Evolutionary conservation across 2,329 filamentous ascomycete genomes (phyloP).

Genomic region (Verticillium longisporum): DNA sequence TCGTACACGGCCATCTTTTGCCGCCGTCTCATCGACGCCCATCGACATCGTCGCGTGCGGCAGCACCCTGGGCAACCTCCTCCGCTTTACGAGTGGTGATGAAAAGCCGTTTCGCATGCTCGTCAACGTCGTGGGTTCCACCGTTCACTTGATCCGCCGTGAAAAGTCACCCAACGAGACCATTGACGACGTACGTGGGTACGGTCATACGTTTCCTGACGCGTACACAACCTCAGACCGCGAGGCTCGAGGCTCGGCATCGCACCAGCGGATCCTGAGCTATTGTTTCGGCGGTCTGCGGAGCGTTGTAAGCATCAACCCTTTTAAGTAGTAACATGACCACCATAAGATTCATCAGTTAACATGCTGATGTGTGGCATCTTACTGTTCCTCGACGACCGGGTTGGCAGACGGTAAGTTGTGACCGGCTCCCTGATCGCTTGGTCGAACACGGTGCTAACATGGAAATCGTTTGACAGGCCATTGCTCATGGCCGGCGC

Average conservation of each 20-base stretch:
- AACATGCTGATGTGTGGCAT: too few species aligned
- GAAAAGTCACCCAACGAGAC: slow-evolving; percentile 53
- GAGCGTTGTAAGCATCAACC: too few species aligned
- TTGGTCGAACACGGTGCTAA: too few species aligned
- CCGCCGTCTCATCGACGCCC: not conserved
- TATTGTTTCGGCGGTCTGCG: slow-evolving; percentile 49
- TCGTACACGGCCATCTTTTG: not conserved
- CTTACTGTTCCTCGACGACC: too few species aligned
- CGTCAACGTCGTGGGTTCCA: slow-evolving; percentile 46
- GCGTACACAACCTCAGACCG: slow-evolving; percentile 57
- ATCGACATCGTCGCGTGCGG: slow-evolving; percentile 54
- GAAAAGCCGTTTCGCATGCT: slow-evolving; percentile 50
- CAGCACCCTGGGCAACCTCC: slow-evolving; percentile 54
- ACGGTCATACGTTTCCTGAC: slow-evolving; percentile 61
- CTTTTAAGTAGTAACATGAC: too few species aligned
- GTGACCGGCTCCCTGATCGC: too few species aligned
- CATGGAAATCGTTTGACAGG: too few species aligned
- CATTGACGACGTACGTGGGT: slow-evolving; percentile 50
- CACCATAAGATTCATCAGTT: too few species aligned
- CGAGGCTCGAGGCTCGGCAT: slow-evolving; percentile 44
- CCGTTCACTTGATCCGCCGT: slow-evolving; percentile 56
- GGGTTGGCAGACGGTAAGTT: too few species aligned
- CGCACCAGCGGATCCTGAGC: slow-evolving; percentile 55
- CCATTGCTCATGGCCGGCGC: too few species aligned
- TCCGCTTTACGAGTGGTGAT: slow-evolving; percentile 43